Conservation (phyloP, 2,329 filamentous ascomycete genomes). For the Endocalyx cinctus region DNA sequence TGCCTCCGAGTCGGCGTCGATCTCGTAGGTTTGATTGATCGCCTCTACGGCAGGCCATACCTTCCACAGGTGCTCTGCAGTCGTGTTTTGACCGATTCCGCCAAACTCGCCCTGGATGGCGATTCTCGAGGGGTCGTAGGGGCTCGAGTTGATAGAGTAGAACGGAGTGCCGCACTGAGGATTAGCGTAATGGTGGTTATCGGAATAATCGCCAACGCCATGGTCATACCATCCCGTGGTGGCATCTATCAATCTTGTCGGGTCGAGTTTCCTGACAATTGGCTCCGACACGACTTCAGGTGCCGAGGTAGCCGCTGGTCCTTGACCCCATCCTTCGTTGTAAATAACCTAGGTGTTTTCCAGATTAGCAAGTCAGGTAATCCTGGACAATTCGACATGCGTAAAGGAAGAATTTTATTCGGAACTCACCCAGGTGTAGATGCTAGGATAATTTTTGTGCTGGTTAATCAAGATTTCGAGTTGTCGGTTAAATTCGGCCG, state of each 20-base stretch:
- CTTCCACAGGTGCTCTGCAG: slow-evolving; percentile 63
- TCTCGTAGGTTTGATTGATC: slow-evolving; percentile 65
- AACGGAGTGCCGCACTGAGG: slow-evolving; percentile 68
- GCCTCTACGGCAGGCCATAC: slow-evolving; percentile 51
- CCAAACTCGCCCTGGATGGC: slow-evolving; percentile 69
- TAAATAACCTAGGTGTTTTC: slow-evolving; percentile 57
- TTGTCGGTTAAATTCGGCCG: slow-evolving; percentile 51
- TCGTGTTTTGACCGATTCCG: slow-evolving; percentile 62
- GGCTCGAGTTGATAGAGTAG: slow-evolving; percentile 53
- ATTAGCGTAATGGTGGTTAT: slow-evolving; percentile 69
- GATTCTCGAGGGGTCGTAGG: slow-evolving; percentile 55
- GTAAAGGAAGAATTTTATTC: too few relatives aligned
- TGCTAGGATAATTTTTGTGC: slow-evolving; percentile 60
- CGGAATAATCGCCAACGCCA: slow-evolving; percentile 61
- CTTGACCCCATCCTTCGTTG: slow-evolving; percentile 69
- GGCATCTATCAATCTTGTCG: slow-evolving; percentile 59
- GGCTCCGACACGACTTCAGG: too few relatives aligned
- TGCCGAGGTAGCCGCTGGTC: too few relatives aligned
- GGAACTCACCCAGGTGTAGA: slow-evolving; percentile 58
- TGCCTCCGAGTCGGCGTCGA: slow-evolving; percentile 50
- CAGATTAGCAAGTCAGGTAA: neutral
- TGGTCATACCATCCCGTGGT: slow-evolving; percentile 65
- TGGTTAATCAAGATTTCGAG: slow-evolving; percentile 58
- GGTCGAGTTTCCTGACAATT: too few relatives aligned
- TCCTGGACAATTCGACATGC: too few relatives aligned